Evolutionary conservation across 306 rosid species (phyloP).

Genomic region (Trifolium dubium): DNA sequence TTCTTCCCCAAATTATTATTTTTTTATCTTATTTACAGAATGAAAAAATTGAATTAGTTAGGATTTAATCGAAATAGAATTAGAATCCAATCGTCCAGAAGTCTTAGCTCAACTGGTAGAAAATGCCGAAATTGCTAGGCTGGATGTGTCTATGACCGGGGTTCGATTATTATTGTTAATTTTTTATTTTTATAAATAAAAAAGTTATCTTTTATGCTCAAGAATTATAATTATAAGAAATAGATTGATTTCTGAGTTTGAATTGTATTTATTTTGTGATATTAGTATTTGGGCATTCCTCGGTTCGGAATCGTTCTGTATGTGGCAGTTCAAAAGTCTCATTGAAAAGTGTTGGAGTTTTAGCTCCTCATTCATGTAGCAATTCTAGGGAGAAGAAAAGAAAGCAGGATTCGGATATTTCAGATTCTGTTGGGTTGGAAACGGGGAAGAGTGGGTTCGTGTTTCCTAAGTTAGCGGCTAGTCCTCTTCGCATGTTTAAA

Average conservation of each 20-base stretch:
- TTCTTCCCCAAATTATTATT: too few species aligned
- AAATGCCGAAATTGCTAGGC: too few species aligned
- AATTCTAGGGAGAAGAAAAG: conserved; percentile 48
- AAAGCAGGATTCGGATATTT: conserved; percentile 49
- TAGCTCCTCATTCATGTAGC: conserved; percentile 45
- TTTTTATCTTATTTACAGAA: too few species aligned
- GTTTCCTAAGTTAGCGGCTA: conserved; percentile 63
- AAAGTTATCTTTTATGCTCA: not conserved
- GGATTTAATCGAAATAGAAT: not conserved
- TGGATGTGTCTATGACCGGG: too few species aligned
- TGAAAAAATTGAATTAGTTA: not conserved
- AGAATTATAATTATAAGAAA: conserved; percentile 13
- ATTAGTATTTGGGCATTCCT: conserved; percentile 37
- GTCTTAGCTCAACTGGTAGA: too few species aligned
- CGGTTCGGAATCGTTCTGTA: conserved; percentile 48
- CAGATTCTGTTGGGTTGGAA: conserved; percentile 52
- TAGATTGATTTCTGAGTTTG: not conserved
- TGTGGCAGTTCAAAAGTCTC: conserved; percentile 82
- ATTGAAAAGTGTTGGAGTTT: conserved; percentile 57
- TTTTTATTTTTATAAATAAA: not conserved
- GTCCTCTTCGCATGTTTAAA: conserved; percentile 86
- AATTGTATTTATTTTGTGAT: conserved; percentile 1
- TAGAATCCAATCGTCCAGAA: too few species aligned
- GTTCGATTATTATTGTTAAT: too few species aligned
- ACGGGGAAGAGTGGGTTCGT: conserved; percentile 39